Evolutionary conservation across 768 basidiomycete genomes (phyloP), one percentile per base, ranked within the genome.

Genomic region (Suillus subalutaceus): DNA sequence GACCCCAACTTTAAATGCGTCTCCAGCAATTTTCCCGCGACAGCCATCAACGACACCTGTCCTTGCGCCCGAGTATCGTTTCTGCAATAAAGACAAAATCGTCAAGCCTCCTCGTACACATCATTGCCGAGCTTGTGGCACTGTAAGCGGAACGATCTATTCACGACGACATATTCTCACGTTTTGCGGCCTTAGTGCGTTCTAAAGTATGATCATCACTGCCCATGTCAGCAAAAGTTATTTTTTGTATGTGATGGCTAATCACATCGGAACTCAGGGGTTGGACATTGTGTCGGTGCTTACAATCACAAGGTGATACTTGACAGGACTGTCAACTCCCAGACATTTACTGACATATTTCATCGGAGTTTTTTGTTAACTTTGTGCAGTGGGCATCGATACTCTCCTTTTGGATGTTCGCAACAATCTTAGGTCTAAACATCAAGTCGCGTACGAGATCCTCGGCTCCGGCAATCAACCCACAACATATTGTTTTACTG

Each of bases 211-310:
- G 93, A 96, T 72, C 93, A 96, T 77, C 94, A 96, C 72, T 96
- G 93, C 78, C 93, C 93, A 60, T 95, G 92, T 92, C 75, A 69
- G 89, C 80, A 7, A 23, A 32, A 52, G 46, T 35, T 64, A 63
- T 50, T 16, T 57, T 64, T 23, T 41, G 41, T 48, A 18, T 35
- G 44, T 9, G 23, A 55, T 35, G 15, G 50, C 35, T 12, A 65
- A 63, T 30, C 40, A 30, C 15, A 12, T 58, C 53, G 50, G 7
- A 66, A 63, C 48, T 65, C 37, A 88, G 92, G 95, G 96, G 90
- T 98, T 62, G 96, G 96, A 13, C 93, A 95, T 72, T 98, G 96
- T 69, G 93, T 97, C 23, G 96, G 96, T 13, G 96, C 94, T 61
- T 86, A 87, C 46, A 98, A 98, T 73, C 92, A 96, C 70, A 95